A percentile compares a stretch with the other conserved stretches of the same genome.
Conservation (phyloP, 768 basidiomycete genomes). For the Gelatoporia subvermispora region DNA sequence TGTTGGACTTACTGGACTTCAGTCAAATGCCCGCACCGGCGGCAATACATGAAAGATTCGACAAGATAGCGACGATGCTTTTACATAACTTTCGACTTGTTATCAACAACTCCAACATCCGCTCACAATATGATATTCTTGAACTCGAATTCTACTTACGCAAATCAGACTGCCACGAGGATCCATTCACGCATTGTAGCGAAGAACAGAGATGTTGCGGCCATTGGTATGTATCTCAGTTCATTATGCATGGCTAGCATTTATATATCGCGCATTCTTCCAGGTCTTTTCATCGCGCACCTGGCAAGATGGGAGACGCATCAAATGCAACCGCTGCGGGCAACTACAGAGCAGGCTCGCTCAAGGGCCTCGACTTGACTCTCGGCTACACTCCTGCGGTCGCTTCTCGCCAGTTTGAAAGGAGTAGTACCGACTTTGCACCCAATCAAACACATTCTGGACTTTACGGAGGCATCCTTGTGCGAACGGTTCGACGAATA, state of each 20-base stretch:
- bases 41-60: conserved; percentile 43
- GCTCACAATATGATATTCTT: conserved; percentile 52
- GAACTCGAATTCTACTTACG: conserved; percentile 80
- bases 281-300: conserved; percentile 80
- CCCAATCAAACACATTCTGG: not conserved
- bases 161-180: conserved; percentile 52
- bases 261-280: too few species aligned
- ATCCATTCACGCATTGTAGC: conserved; percentile 69
- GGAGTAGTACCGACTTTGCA: not conserved
- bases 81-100: conserved; percentile 43
- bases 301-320: conserved; percentile 37
- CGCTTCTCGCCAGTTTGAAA: conserved; percentile 24
- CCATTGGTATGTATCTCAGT: conserved; percentile 42
- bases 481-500: conserved; percentile 57
- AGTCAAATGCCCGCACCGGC: conserved; percentile 31
- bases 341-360: conserved; percentile 63
- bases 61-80: conserved; percentile 28
- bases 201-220: conserved; percentile 61
- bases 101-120: conserved; percentile 24
- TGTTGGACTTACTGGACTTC: conserved; percentile 42
- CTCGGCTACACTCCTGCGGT: conserved; percentile 38
- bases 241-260: not conserved
- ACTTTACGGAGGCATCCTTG: conserved; percentile 58
- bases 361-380: conserved; percentile 77
- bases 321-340: conserved; percentile 39